Base-by-base conservation (phyloP, 2,329 filamentous ascomycete species). In the Clonostachys chloroleuca region DNA sequence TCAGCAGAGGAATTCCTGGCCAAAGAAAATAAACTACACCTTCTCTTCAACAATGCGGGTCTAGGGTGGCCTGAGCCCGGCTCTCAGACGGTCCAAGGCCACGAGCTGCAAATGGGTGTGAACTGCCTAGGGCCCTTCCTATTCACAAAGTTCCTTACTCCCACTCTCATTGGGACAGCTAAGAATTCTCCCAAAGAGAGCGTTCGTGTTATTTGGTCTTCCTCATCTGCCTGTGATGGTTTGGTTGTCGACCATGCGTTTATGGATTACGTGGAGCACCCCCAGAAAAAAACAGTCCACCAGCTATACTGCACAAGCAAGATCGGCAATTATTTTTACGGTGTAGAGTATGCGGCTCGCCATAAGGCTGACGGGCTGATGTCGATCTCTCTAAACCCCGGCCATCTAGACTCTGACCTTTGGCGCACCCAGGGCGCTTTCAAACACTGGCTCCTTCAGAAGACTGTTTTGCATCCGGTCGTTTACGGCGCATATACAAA, bases 401-500 rank as follows among this genome's bases (percentile, higher is more conserved):
- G 66, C 12, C 64, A 65, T 49, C 54, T 66, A 9, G 44, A 57
- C 34, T 61, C 64, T 6, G 62, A 67, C 8, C 54, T 67, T 6
- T 59, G 52, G 40, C 59, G 62, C 5, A 43, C 46, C 12, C 53
- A 55, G 41, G 49, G 52, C n/a, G 33, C 52, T 10, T 12, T 52
- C 5, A 30, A 49, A 5, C 47, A 41, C 6, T 17, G 46, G 3
- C 3, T 59, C 3, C 35, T 54, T 17, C 52, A 46, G 36, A 17
- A 52, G 7, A 50, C 52, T 36, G 44, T 55, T 34, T 24, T 55
- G 6, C 54, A 60, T 45, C 57, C 60, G 5, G 12, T 58, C 3
- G 52, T 65, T n/a, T 54, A 67, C 36, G 74, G 74, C 4, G 73
- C 73, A 0, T 77, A 74, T 49, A 76, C 74, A 0, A 67, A 74